Percentiles rank a stretch among this genome's conserved stretches.
These are phyloP conservation scores for Cytospora paraplurivora DNA, from an alignment of 2,329 filamentous ascomycete genomes.

Conservation along the genomic window DNA sequence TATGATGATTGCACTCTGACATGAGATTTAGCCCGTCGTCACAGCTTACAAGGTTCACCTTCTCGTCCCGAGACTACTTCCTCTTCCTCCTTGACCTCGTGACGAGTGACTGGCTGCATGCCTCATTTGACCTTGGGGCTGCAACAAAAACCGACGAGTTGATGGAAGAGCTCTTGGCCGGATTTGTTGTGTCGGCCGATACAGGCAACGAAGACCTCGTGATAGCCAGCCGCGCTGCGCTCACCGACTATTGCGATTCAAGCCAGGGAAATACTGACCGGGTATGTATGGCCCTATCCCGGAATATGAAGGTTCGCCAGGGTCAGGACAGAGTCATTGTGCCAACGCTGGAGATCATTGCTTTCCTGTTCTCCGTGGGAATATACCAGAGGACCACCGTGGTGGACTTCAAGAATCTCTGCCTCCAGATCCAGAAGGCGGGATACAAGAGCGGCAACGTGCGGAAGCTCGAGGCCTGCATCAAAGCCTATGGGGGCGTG, in stretches of 20 bases:
- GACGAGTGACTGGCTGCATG: constrained; percentile 40
- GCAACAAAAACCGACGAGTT: constrained; percentile 40
- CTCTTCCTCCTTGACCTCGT: constrained; percentile 53
- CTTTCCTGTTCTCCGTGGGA: constrained; percentile 72
- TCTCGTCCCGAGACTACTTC: constrained; percentile 65
- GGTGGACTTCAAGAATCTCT: constrained; percentile 59
- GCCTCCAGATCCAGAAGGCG: constrained; percentile 72
- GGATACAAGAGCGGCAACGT: constrained; percentile 84
- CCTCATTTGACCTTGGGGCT: constrained; percentile 42
- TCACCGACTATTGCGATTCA: constrained; percentile 56
- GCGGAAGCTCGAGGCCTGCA: constrained; percentile 76
- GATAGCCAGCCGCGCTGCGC: constrained; percentile 66
- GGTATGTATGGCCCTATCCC: constrained; percentile 54
- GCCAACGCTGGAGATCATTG: constrained; percentile 74
- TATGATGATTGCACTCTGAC: constrained; percentile 6
- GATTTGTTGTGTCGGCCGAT: constrained; percentile 72
- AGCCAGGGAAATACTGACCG: constrained; percentile 44
- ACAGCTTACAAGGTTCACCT: constrained; percentile 45
- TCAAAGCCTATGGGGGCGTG: constrained; percentile 77
- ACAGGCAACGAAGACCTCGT: constrained; percentile 77
- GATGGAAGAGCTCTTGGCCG: constrained; percentile 61
- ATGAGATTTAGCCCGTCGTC: constrained; percentile 41
- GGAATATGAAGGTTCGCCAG: constrained; percentile 55
- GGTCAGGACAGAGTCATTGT: constrained; percentile 71
- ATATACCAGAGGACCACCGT: constrained; percentile 46